Conservation (phyloP, 768 basidiomycete species). For the Trametes gibbosa region DNA sequence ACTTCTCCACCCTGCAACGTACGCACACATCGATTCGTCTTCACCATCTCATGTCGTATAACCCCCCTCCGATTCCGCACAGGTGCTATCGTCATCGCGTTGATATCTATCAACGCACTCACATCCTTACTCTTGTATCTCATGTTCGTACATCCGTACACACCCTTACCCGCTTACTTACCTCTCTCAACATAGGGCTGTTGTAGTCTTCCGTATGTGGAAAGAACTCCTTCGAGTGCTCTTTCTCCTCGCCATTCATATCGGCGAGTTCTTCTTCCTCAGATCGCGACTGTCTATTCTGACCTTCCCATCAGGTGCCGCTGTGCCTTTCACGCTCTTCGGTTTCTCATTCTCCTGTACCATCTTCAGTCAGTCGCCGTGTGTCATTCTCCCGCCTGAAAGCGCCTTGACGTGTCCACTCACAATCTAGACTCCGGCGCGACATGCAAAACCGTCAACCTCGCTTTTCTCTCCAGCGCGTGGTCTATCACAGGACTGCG, state of each 20-base stretch:
- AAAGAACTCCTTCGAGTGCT: conserved; percentile 25
- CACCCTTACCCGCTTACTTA: too few species aligned
- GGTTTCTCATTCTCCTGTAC: conserved; percentile 22
- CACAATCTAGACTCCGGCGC: conserved; percentile 10
- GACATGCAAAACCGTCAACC: conserved; percentile 22
- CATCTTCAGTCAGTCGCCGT: conserved; percentile 22
- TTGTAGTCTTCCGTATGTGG: conserved; percentile 25
- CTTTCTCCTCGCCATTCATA: conserved; percentile 23
- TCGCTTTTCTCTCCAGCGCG: conserved; percentile 15
- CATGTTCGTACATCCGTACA: conserved; percentile 20
- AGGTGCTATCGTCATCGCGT: conserved; percentile 23
- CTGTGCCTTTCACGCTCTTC: conserved; percentile 23
- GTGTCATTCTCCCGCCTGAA: not conserved
- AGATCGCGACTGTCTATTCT: not conserved
- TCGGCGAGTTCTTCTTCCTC: conserved; percentile 16
- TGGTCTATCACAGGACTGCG: conserved; percentile 25
- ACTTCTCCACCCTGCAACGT: conserved; percentile 23
- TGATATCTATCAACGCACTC: conserved; percentile 22
- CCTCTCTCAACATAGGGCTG: conserved; percentile 19
- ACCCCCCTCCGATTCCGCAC: not conserved
- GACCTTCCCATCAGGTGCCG: conserved; percentile 10
- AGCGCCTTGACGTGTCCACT: not conserved
- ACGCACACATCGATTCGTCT: conserved; percentile 1
- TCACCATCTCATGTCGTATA: not conserved
- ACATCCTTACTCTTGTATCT: conserved; percentile 28